phyloP scores from a whole-genome alignment of 148 eudicot species.

The Vaccinium corymbosum region DNA sequence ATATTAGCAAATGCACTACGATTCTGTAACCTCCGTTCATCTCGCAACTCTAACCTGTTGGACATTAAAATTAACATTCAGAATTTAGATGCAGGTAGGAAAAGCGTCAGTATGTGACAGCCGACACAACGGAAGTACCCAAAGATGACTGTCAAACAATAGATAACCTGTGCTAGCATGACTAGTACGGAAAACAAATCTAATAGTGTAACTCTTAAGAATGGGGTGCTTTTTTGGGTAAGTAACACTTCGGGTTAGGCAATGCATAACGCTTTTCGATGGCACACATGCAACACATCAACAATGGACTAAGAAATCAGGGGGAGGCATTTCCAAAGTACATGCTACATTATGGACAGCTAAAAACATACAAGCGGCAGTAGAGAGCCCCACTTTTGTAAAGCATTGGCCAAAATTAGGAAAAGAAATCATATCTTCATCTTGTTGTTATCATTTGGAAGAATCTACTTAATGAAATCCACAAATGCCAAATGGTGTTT shows the following conservation, averaged over 20 bases:
- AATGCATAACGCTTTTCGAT: neutral
- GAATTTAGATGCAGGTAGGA: neutral
- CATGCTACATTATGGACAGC: neutral
- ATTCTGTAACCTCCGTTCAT: constrained; percentile 75
- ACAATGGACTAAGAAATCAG: constrained; percentile 1
- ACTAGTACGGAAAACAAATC: neutral
- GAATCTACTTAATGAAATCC: no score
- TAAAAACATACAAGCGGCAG: neutral
- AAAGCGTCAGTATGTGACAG: constrained; percentile 6
- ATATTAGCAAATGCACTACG: constrained; percentile 94
- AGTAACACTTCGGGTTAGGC: neutral
- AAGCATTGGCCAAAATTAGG: neutral
- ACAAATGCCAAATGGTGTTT: no score
- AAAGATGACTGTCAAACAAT: neutral
- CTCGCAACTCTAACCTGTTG: constrained; percentile 80
- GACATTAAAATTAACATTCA: constrained; percentile 5
- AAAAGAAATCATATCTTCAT: neutral
- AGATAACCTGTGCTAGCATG: neutral
- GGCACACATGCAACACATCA: neutral
- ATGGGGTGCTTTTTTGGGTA: neutral
- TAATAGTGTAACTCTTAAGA: neutral
- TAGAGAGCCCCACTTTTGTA: neutral
- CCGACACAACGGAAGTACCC: neutral
- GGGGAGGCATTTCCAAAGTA: neutral
- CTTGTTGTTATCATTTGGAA: no score